Evolutionary conservation across 2,329 filamentous ascomycete genomes (phyloP).

Genomic region (Pseudogymnoascus sp.): DNA sequence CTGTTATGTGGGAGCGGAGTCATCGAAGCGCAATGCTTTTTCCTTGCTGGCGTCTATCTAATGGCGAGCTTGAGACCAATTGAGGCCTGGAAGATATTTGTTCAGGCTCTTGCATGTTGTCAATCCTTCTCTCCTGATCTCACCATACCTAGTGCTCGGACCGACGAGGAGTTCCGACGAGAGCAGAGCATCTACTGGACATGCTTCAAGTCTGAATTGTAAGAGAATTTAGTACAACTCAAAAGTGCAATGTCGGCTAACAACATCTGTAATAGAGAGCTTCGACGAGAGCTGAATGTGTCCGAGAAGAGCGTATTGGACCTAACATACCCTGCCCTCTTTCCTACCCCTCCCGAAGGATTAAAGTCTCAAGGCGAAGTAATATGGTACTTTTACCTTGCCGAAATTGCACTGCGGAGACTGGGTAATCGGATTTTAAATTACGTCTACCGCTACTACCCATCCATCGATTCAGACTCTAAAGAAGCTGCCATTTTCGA

Average conservation of each 20-base stretch:
- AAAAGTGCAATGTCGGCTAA: conserved; percentile 3
- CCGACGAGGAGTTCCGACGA: not conserved
- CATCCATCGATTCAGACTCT: conserved; percentile 27
- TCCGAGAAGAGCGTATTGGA: conserved; percentile 31
- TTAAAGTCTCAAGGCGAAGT: conserved; percentile 1
- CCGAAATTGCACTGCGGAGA: conserved; percentile 44
- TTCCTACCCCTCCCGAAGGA: conserved; percentile 29
- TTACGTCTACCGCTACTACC: conserved; percentile 22
- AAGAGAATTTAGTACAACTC: conserved; percentile 19
- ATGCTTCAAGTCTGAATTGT: conserved; percentile 47
- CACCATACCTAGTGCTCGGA: not conserved
- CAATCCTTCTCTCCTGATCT: conserved; percentile 30
- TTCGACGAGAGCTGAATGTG: conserved; percentile 37
- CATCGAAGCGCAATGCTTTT: conserved; percentile 43
- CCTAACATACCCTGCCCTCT: conserved; percentile 21
- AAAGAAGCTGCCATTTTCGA: conserved; percentile 10
- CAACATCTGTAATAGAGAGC: conserved; percentile 27
- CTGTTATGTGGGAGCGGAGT: conserved; percentile 35
- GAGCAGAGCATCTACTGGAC: conserved; percentile 46
- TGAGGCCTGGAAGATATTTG: conserved; percentile 44
- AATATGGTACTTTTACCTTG: conserved; percentile 45
- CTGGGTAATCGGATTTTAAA: conserved; percentile 32
- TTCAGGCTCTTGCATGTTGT: conserved; percentile 42
- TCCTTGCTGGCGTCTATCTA: conserved; percentile 41
- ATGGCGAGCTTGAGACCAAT: conserved; percentile 41